A percentile compares a stretch with the other conserved stretches of the same genome.
Conservation (phyloP, 2,329 filamentous ascomycete species). For the Hypocrella siamensis region DNA sequence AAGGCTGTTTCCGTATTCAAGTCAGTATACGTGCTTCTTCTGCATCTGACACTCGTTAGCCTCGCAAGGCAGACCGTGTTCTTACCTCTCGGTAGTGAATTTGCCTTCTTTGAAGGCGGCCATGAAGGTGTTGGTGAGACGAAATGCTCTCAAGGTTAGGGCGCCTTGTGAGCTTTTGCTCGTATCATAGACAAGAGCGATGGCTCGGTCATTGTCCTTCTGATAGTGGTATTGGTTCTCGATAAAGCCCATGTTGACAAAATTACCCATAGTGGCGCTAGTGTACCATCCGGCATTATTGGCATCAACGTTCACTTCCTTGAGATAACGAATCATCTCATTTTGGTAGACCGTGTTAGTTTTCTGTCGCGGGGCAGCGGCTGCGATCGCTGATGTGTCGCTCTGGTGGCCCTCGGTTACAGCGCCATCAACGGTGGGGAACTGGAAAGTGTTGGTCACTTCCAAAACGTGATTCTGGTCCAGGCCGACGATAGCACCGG, state of each 20-base stretch:
- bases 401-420: conserved; percentile 59
- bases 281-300: conserved; percentile 99
- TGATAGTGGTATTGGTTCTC: conserved; percentile 98
- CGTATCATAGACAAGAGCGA: conserved; percentile 87
- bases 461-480: conserved; percentile 69
- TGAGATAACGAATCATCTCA: conserved; percentile 93
- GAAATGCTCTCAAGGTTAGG: conserved; percentile 80
- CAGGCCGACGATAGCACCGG: conserved; percentile 86
- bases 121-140: conserved; percentile 78
- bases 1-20: conserved; percentile 47
- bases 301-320: conserved; percentile 96
- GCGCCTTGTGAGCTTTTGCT: conserved; percentile 88
- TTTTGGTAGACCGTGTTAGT: conserved; percentile 76
- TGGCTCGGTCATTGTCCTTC: conserved; percentile 78
- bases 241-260: conserved; percentile 85
- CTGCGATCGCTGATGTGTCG: conserved; percentile 59
- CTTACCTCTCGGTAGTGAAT: conserved; percentile 90
- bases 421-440: conserved; percentile 66
- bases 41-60: no score
- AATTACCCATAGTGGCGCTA: conserved; percentile 97
- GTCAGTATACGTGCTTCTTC: no score
- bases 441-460: conserved; percentile 89
- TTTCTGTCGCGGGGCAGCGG: conserved; percentile 83
- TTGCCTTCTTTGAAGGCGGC: conserved; percentile 89
- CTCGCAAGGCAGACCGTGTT: no score